phyloP scores from a whole-genome alignment of 768 basidiomycete species.

The Mycena chlorophos region DNA sequence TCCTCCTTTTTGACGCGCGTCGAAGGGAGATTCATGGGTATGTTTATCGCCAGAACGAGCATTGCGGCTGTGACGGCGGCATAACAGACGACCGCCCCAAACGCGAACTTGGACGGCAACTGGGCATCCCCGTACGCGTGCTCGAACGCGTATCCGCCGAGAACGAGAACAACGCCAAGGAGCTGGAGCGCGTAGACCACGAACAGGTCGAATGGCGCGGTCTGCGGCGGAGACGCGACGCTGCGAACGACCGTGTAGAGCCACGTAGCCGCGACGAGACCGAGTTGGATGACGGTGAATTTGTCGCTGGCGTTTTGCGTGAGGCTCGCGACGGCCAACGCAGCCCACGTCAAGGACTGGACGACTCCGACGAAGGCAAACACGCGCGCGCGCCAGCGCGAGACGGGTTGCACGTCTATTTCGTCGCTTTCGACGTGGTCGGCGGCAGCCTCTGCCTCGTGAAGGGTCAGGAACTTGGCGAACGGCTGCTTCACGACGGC shows the following conservation, averaged over 20 bases:
- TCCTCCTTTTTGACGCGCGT: constrained; percentile 48
- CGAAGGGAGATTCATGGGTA: constrained; percentile 69
- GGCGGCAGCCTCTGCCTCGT: constrained; percentile 11
- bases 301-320: constrained; percentile 22
- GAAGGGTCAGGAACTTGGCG: constrained; percentile 18
- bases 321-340: constrained; percentile 52
- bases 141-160: constrained; percentile 58
- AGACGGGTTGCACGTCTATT: constrained; percentile 32
- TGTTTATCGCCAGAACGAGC: constrained; percentile 50
- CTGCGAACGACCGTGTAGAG: constrained; percentile 64
- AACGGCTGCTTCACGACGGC: constrained; percentile 19
- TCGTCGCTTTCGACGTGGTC: background rate
- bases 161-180: constrained; percentile 41
- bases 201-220: constrained; percentile 66
- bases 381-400: constrained; percentile 60
- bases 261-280: constrained; percentile 61
- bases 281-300: constrained; percentile 39
- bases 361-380: constrained; percentile 57
- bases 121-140: constrained; percentile 42
- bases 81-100: constrained; percentile 39
- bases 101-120: constrained; percentile 34
- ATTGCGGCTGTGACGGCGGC: constrained; percentile 43
- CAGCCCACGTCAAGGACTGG: constrained; percentile 59
- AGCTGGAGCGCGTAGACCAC: constrained; percentile 54
- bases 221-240: constrained; percentile 50